These are phyloP conservation scores for Dicorynia guianensis DNA, from an alignment of 306 rosid species.

Conservation along the genomic window DNA sequence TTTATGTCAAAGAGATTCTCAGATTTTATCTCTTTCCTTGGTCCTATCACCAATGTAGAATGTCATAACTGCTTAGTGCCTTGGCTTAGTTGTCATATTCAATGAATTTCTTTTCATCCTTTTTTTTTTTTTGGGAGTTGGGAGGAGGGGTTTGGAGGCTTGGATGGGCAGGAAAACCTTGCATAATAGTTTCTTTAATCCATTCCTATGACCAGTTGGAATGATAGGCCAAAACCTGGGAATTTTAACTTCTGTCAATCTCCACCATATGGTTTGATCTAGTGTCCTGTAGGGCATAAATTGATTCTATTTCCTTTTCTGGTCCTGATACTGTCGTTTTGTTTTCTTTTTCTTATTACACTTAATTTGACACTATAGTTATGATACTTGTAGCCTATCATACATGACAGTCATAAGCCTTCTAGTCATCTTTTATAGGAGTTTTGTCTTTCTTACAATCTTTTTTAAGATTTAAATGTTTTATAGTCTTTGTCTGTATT, in stretches of 20 bases:
- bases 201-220: constrained; percentile 12
- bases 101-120: not conserved
- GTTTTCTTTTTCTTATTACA: too few relatives aligned
- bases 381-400: not conserved
- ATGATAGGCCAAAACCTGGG: not conserved
- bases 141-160: constrained; percentile 3
- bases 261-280: not conserved
- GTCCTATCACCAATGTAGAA: not conserved
- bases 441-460: not conserved
- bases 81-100: too few relatives aligned
- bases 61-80: not conserved
- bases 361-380: not conserved
- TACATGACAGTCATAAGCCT: not conserved
- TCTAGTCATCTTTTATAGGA: not conserved
- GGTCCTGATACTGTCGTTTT: not conserved
- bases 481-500: not conserved
- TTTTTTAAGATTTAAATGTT: not conserved
- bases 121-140: not conserved
- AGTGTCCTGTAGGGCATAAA: not conserved
- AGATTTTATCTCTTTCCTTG: not conserved
- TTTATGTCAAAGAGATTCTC: not conserved
- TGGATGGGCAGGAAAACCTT: not conserved
- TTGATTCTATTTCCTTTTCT: constrained; percentile 3
- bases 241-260: not conserved
- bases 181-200: not conserved